Base-by-base conservation (phyloP, 2,329 filamentous ascomycete species). In the Aspergillus ruber region DNA sequence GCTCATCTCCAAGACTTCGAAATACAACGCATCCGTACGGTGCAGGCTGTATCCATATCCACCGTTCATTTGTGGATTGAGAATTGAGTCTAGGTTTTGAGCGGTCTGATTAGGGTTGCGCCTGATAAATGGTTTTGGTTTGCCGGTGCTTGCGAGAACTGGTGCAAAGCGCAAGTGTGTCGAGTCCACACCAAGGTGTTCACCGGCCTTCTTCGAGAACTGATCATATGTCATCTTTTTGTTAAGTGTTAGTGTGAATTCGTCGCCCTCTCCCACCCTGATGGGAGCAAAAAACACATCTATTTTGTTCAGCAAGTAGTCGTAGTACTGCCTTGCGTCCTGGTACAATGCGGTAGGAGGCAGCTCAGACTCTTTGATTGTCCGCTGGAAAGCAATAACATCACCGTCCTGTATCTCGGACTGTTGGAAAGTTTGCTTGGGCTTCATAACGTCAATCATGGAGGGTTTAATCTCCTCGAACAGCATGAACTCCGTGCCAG, bases 401-500 rank as follows among this genome's bases (percentile, higher is more conserved):
- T 98, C 93, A 43, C 93, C 93, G 60, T 98, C 91, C 65, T 97
- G 91, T 20, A 98, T 86, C 66, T 98, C 94, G 1, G 93, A 93
- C 50, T 88, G 84, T 56, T 90, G 87, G 50, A 98, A 78, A 0
- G 90, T 89, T 62, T 89, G 83, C 72, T 95, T 97, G 0, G 85
- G 80, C 70, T 96, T 97, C 75, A 98, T 85, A 6, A 81, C 79
- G 64, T 98, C 94, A 56, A 98, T 95, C 90, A 46, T 97, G 50
- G 83, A 88, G 44, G 90, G 90, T 71, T 97, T 98, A 71, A 98
- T 97, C 74, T 98, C 93, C 78, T 98, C 93, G 73, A 84, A 97
- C 18, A 98, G 79, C 58, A 80, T 78, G 50, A 86, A 80, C 3
- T 81, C 75, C 3, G 86, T 80, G 53, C 86, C 89, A 1, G 86